Base-by-base conservation (phyloP, 2,329 filamentous ascomycete genomes). In the Rachicladosporium sp. region DNA sequence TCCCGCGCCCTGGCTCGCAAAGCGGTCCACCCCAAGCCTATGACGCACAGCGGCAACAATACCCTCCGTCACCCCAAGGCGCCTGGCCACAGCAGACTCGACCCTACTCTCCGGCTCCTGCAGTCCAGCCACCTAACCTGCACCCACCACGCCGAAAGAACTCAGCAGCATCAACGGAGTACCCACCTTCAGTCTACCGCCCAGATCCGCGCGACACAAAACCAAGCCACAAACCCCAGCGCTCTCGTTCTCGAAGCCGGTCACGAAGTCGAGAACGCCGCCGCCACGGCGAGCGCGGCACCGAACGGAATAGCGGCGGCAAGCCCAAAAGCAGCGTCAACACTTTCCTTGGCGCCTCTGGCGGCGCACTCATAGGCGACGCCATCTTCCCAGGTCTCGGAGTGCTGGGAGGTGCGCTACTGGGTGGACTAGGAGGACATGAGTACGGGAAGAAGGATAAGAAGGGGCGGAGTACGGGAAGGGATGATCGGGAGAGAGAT, bases 281-380 rank as follows among this genome's bases (percentile, higher is more conserved):
- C 7, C 33, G 23, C 11, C 40, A 43, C 23, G 37, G 36, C 7
- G 38, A 46, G 11, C 38, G 38, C 36, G 15, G 15, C 15, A 19
- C 15, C 15, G 15, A 19, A 19, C 15, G 15, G 15, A 19, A 19
- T 19, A 19, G 15, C 15, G 15, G 15, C 15, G 15, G 15, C 15
- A 48, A 38, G 48, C 48, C 40, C 47, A 58, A 11, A 19, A 41
- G 34, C 10, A 58, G 42, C 7, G 46, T 50, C 2, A 45, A 63
- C 27, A 65, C 63, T 0, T 67, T 67, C 36, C 48, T 67, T 1
- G 64, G 64, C 32, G 64, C 63, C 0, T 62, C 64, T 9, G 63
- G 57, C 3, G 64, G 64, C 9, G 63, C 61, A 3, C 43, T 67
- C 4, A 54, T 67, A 2, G 64, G 64, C 2, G 64, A 67, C 44